Evolutionary conservation across 2,329 filamentous ascomycete genomes (phyloP).

Genomic region (Cladobotryum protrusum): DNA sequence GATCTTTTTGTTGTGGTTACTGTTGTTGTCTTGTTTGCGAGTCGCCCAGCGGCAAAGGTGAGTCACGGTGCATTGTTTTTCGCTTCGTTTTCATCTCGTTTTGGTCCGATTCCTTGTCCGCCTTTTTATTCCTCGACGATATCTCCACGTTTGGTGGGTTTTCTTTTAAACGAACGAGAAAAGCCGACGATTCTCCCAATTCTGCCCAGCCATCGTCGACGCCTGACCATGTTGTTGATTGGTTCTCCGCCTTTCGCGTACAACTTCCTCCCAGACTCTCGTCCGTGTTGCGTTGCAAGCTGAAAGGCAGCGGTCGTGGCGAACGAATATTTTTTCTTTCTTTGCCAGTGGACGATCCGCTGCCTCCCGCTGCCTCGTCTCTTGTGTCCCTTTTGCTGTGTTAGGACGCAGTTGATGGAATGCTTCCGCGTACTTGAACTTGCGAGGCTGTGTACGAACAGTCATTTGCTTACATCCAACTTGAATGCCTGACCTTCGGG

Average conservation of each 20-base stretch:
- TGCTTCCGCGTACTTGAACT: neutral
- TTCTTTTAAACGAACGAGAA: neutral
- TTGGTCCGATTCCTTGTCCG: neutral
- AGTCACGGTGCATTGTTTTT: conserved; percentile 6
- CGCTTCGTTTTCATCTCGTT: neutral
- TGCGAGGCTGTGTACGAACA: conserved; percentile 1
- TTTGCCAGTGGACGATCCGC: neutral
- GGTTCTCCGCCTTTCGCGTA: conserved; percentile 5
- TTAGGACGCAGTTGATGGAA: neutral
- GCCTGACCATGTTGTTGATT: neutral
- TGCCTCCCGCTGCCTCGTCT: neutral
- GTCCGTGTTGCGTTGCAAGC: conserved; percentile 12
- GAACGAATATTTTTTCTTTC: neutral
- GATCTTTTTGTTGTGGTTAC: neutral
- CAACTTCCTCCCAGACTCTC: conserved; percentile 7
- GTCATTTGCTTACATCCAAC: neutral
- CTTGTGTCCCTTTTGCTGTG: conserved; percentile 1
- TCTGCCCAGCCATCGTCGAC: conserved; percentile 2
- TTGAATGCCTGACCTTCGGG: neutral
- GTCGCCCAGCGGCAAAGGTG: conserved; percentile 4
- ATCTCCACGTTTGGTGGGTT: neutral
- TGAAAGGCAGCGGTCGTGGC: conserved; percentile 6
- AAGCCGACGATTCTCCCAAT: conserved; percentile 1
- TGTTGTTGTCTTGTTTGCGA: neutral
- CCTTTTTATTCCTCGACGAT: neutral